phyloP scores from a whole-genome alignment of 352 stramenopile species.

The Vaucheria bursata region DNA sequence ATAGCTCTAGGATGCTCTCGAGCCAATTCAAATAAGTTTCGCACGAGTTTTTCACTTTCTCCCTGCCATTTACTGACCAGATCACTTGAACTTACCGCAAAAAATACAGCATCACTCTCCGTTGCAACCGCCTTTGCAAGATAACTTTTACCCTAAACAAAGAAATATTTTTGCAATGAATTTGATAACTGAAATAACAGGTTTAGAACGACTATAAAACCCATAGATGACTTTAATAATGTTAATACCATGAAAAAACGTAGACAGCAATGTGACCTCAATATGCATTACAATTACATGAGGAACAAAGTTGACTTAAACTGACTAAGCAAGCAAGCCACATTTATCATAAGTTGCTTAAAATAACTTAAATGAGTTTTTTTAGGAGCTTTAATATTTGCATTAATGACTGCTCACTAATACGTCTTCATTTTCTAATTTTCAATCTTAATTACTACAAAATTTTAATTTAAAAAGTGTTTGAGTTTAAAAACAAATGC shows the following conservation, averaged over 20 bases:
- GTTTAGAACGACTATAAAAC: not conserved
- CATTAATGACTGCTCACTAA: not conserved
- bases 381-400: not conserved
- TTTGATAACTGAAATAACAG: slow-evolving; percentile 45
- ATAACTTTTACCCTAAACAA: slow-evolving; percentile 69
- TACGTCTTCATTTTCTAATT: not conserved
- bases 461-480: not conserved
- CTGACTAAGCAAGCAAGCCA: not conserved
- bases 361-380: not conserved
- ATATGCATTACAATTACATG: slow-evolving; percentile 95
- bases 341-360: too few relatives aligned
- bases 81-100: slow-evolving; percentile 92
- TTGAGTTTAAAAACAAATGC: slow-evolving; percentile 7
- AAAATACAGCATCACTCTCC: slow-evolving; percentile 95
- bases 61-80: slow-evolving; percentile 70
- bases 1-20: slow-evolving; percentile 75
- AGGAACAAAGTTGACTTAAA: slow-evolving; percentile 62
- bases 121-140: slow-evolving; percentile 95
- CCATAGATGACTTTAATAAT: slow-evolving; percentile 9
- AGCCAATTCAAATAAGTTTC: slow-evolving; percentile 96
- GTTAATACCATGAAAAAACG: not conserved
- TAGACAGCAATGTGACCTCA: not conserved
- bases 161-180: slow-evolving; percentile 74
- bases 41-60: slow-evolving; percentile 76
- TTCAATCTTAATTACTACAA: not conserved